These are phyloP conservation scores for Mucor plumbeus DNA, from an alignment of 371 early-diverging fungal species.

Conservation along the genomic window DNA sequence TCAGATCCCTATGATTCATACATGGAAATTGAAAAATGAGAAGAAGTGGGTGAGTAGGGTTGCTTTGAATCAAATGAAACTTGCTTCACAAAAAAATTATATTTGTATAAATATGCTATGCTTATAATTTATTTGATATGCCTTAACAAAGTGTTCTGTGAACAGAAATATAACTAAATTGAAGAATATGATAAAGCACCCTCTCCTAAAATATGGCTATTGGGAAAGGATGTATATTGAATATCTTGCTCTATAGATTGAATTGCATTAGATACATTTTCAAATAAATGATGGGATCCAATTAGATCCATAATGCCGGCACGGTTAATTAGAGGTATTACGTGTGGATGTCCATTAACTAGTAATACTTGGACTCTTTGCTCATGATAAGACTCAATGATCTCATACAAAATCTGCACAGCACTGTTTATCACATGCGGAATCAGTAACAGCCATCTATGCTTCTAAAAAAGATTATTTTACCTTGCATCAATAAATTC, in stretches of 20 bases:
- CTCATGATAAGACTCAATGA: conserved; percentile 75
- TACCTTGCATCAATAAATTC: conserved; percentile 82
- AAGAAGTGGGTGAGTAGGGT: too few species aligned
- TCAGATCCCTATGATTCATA: too few species aligned
- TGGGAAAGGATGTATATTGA: conserved; percentile 20
- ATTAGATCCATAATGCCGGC: conserved; percentile 66
- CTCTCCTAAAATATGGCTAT: conserved; percentile 5
- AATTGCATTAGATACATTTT: conserved; percentile 36
- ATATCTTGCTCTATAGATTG: conserved; percentile 41
- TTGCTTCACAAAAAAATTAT: too few species aligned
- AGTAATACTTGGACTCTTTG: conserved; percentile 77
- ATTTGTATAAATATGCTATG: too few species aligned
- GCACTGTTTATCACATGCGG: conserved; percentile 57
- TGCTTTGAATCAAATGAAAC: too few species aligned
- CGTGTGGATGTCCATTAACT: conserved; percentile 73
- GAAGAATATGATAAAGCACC: background rate
- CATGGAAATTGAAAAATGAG: too few species aligned
- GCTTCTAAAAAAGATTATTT: background rate
- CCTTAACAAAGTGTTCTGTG: too few species aligned
- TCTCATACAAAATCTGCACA: conserved; percentile 79
- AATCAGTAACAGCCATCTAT: background rate
- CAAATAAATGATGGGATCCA: conserved; percentile 60
- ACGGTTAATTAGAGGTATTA: conserved; percentile 63
- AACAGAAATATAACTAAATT: background rate
- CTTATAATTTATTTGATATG: too few species aligned